These are phyloP conservation scores for Leersia perrieri DNA, from an alignment of 176 grass and related monocot genomes.

Conservation along the genomic window DNA sequence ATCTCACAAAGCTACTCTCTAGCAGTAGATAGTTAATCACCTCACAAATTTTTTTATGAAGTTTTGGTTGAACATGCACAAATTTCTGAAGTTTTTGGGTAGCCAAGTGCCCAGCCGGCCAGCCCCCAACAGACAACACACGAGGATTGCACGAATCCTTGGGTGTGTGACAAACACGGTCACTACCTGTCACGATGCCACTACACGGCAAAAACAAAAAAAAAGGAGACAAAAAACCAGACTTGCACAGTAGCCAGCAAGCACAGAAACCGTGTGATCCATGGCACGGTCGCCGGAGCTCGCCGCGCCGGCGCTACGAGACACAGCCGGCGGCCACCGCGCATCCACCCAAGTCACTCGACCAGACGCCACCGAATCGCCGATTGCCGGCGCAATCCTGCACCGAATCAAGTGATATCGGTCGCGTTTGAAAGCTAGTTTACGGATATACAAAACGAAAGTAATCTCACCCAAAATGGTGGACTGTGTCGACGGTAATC, in stretches of 20 bases:
- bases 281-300: background rate
- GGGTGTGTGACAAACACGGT: background rate
- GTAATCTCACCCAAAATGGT: background rate
- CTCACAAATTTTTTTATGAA: background rate
- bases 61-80: background rate
- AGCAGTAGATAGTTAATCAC: background rate
- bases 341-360: conserved; percentile 17
- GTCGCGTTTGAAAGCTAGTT: conserved; percentile 28
- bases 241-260: background rate
- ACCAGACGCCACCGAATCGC: background rate
- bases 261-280: background rate
- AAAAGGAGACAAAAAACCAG: too few relatives aligned
- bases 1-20: background rate
- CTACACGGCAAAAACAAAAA: too few relatives aligned
- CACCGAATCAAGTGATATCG: conserved; percentile 20
- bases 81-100: background rate
- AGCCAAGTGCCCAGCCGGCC: background rate
- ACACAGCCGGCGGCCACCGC: background rate
- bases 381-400: background rate
- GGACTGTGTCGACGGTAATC: background rate
- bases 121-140: background rate
- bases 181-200: background rate
- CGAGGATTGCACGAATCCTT: background rate
- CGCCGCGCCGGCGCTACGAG: background rate
- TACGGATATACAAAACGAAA: fast-evolving